Conservation (phyloP, 805 yeast species). For the Isabelozyma gotoi region DNA sequence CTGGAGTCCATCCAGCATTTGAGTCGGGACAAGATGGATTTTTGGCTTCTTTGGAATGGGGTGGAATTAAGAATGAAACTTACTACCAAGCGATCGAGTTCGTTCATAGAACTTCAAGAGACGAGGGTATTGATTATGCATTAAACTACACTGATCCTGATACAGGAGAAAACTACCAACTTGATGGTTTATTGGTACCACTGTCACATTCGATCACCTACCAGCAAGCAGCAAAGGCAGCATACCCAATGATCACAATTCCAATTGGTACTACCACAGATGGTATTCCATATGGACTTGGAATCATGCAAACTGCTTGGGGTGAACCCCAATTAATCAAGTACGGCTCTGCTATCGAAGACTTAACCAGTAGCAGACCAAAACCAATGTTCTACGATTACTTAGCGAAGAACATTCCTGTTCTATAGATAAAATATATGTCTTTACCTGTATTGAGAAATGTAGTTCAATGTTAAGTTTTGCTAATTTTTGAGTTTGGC, state of each 20-base stretch:
- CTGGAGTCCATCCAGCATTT: slow-evolving; percentile 20
- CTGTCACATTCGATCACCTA: slow-evolving; percentile 18
- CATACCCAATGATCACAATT: slow-evolving; percentile 24
- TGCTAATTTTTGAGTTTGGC: no score
- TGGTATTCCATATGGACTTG: slow-evolving; percentile 25
- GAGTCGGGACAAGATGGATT: slow-evolving; percentile 26
- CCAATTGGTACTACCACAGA: slow-evolving; percentile 18
- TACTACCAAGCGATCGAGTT: slow-evolving; percentile 26
- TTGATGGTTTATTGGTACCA: slow-evolving; percentile 12
- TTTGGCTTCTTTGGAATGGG: slow-evolving; percentile 21
- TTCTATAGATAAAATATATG: slow-evolving; percentile 6
- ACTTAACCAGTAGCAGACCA: slow-evolving; percentile 14
- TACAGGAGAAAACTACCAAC: slow-evolving; percentile 19
- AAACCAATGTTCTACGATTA: slow-evolving; percentile 19
- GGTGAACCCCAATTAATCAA: slow-evolving; percentile 23
- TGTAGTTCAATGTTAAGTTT: no score
- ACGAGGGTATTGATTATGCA: slow-evolving; percentile 29
- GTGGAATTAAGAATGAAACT: slow-evolving; percentile 22
- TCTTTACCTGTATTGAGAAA: no score
- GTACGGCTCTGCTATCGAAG: slow-evolving; percentile 27
- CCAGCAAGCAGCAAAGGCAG: slow-evolving; percentile 29
- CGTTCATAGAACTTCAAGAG: slow-evolving; percentile 22
- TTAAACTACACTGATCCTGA: slow-evolving; percentile 21
- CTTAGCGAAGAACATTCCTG: slow-evolving; percentile 22
- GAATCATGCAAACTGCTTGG: slow-evolving; percentile 26